Conservation (phyloP, 2,329 filamentous ascomycete species). For the Talaromyces sp. region DNA sequence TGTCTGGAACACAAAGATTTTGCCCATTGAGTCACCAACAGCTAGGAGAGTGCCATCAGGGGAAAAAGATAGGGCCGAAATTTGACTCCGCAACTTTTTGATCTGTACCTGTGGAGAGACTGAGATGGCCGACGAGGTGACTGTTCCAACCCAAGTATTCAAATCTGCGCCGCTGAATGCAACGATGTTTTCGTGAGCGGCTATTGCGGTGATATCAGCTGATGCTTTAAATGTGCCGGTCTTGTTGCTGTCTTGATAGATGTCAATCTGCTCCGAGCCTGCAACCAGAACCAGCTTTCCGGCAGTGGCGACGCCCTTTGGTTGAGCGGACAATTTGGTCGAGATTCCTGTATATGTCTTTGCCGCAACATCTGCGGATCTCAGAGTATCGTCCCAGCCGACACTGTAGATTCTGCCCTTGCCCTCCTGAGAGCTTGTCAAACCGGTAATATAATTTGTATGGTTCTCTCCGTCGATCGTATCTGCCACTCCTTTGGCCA, state of each 20-base stretch:
- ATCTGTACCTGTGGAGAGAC: slow-evolving; percentile 58
- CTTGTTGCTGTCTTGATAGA: slow-evolving; percentile 59
- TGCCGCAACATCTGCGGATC: slow-evolving; percentile 71
- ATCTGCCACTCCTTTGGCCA: slow-evolving; percentile 65
- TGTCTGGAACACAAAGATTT: slow-evolving; percentile 78
- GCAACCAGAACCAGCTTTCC: slow-evolving; percentile 58
- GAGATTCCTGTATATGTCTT: slow-evolving; percentile 72
- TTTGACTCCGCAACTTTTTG: slow-evolving; percentile 65
- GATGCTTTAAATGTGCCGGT: slow-evolving; percentile 61
- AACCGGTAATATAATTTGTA: slow-evolving; percentile 79
- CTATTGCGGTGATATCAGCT: slow-evolving; percentile 68
- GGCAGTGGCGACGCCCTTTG: slow-evolving; percentile 67
- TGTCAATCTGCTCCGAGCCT: slow-evolving; percentile 58
- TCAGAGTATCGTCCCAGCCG: slow-evolving; percentile 90
- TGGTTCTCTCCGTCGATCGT: slow-evolving; percentile 77
- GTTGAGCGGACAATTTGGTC: slow-evolving; percentile 71
- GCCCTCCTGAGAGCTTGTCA: slow-evolving; percentile 57
- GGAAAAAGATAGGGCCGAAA: slow-evolving; percentile 83
- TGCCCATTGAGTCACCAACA: slow-evolving; percentile 78
- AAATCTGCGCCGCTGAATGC: slow-evolving; percentile 77
- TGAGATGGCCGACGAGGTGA: slow-evolving; percentile 56
- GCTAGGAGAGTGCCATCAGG: slow-evolving; percentile 73
- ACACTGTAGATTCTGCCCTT: slow-evolving; percentile 72
- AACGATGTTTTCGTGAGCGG: slow-evolving; percentile 64
- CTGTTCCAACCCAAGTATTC: slow-evolving; percentile 70